Conservation (phyloP, 2,329 filamentous ascomycete species). For the Dendrostoma leiphaemia region DNA sequence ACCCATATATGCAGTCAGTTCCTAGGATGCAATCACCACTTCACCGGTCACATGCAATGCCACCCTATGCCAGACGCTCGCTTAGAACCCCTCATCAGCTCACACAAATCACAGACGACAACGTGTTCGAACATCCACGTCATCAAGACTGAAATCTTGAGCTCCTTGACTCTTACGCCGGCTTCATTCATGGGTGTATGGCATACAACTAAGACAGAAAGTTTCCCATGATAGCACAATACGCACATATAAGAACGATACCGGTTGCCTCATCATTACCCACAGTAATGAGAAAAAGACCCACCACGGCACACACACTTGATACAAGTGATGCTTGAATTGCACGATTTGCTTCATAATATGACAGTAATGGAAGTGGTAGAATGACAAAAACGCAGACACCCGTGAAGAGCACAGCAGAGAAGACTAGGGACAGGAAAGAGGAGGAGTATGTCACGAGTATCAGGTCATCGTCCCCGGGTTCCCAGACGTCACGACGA, state of each 20-base stretch:
- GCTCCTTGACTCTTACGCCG: background rate
- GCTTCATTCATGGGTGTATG: background rate
- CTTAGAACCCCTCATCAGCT: background rate
- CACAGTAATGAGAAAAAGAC: background rate
- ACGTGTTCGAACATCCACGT: too few relatives aligned
- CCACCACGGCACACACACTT: background rate
- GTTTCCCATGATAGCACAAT: background rate
- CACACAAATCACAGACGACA: background rate
- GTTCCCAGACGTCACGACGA: background rate
- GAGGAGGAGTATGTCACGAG: background rate
- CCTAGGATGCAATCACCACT: too few relatives aligned
- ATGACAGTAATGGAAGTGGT: background rate
- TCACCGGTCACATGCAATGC: background rate
- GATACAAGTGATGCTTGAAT: background rate
- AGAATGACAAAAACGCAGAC: background rate
- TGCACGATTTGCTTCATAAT: background rate
- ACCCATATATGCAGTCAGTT: too few relatives aligned
- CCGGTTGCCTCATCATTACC: background rate
- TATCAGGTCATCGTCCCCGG: background rate
- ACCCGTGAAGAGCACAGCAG: background rate
- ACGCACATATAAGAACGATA: conserved; percentile 1
- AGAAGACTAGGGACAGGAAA: background rate
- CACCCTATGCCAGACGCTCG: background rate
- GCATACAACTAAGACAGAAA: background rate
- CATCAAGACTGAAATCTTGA: background rate